Evolutionary conservation across 345 rosid species (phyloP), one percentile per base, ranked within the genome.

Genomic region (Gossypium turneri): DNA sequence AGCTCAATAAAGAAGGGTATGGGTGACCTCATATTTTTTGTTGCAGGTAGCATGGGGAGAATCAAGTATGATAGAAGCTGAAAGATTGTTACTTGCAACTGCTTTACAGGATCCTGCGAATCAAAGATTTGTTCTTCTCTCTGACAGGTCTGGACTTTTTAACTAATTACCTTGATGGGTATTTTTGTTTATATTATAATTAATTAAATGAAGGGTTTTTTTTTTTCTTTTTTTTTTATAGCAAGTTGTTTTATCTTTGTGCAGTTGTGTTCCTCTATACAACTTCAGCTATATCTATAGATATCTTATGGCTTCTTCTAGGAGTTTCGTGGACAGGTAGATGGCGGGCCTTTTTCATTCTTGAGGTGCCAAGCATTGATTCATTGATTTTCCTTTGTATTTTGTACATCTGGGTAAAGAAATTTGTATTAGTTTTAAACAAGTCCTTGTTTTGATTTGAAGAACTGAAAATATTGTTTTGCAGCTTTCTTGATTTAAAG

Each of bases 291-390:
- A 89, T 85, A 84, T 86, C 38, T 95, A 95, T 78, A 85, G 57
- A 76, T 95, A 95, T 74, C 29, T 93, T 81, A 85, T 91, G 91
- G 81, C 96, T 71, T 95, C 98, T 67, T 81, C 90, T 0, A 86
- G 81, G 85, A 95, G 99, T 82, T 95, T 93, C 55, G 90, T 95
- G 73, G 97, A 95, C 90, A 95, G 99, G 98, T 90, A 88, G 81
- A 79, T 81, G 82, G 86, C 80, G 60, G 77, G 79, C 72, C 79
- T 75, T 56, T 78, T 78, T 81, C 65, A 79, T 76, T 80, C 77
- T 82, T 81, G 80, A 65, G 88, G 77, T 81, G 84, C 80, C 79
- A 29, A 61, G 79, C 76, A 72, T 55, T 73, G 52, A 52, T 84
- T 70, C 79, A 72, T 55, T 22, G 51, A 45, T 29, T 52, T 16